Percentiles rank a stretch among this genome's conserved stretches.
Conservation (phyloP, 148 eudicot genomes). For the Cornus controversa region DNA sequence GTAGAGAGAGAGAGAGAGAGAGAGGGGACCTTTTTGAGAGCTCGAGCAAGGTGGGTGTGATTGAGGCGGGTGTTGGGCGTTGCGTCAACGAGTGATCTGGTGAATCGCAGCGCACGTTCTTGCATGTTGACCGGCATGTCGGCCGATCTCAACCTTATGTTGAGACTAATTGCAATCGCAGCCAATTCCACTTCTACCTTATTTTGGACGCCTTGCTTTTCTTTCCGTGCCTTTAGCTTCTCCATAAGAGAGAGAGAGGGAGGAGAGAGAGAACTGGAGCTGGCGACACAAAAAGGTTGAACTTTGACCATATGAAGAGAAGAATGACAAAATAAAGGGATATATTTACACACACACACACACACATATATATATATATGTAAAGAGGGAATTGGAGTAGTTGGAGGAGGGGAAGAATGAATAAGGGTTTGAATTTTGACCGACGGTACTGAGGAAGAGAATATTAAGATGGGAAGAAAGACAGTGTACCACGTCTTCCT, state of each 20-base stretch:
- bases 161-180: conserved; percentile 24
- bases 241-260: background rate
- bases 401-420: background rate
- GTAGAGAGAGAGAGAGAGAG: background rate
- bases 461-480: background rate
- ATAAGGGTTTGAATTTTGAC: background rate
- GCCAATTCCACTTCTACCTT: conserved; percentile 17
- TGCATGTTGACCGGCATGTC: conserved; percentile 40
- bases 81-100: conserved; percentile 28
- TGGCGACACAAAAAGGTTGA: background rate
- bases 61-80: conserved; percentile 19
- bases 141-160: conserved; percentile 27
- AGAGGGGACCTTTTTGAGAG: conserved; percentile 37
- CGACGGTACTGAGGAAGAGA: background rate
- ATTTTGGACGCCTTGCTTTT: background rate
- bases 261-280: background rate
- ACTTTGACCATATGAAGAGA: background rate
- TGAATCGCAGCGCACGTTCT: conserved; percentile 31
- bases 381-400: background rate
- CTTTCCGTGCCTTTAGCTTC: background rate
- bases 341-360: too few relatives aligned
- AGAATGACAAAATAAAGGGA: too few relatives aligned
- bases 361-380: too few relatives aligned
- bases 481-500: background rate
- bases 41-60: conserved; percentile 35